Evolutionary conservation across 2,329 filamentous ascomycete genomes (phyloP), one percentile per base, ranked within the genome.

Genomic region (Aspergillus luchuensis): DNA sequence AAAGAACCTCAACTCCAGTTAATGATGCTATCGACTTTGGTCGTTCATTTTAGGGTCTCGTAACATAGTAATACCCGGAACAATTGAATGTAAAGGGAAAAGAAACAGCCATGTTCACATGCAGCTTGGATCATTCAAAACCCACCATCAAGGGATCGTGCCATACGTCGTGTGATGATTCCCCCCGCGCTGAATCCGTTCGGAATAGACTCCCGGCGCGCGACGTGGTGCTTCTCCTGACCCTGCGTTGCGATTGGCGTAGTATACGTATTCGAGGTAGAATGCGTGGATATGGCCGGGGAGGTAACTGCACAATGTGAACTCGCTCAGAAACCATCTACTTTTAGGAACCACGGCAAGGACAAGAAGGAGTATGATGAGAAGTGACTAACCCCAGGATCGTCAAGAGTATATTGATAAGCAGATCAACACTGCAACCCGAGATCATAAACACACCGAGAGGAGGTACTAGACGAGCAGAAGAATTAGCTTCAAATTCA

Each of bases 201-300:
- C 68, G 5, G 77, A 79, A 59, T 77, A 79, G 11, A 79, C 75
- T 1, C 76, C 76, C 2, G 75, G 75, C 0, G 75, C 76, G 8
- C 62, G 69, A 13, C 52, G 68, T 62, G 28, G 66, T 68, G 17
- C 66, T 43, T 19, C 68, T 1, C 33, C 33, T 11, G 33, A 6
- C 36, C 69, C 69, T 39, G 65, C 66, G 23, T 67, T 64, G 49
- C 71, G 84, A 41, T 89, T 89, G 69, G 91, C 86, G 75, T 89
- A 94, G 79, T 93, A 96, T 63, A 96, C 82, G 74, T 92, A 96
- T 76, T 92, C 87, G 63, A 92, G 67, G 74, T 93, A 95, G 75
- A 93, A 92, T 47, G 90, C 90, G 73, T 92, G 88, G 45, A 94
- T 85, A 67, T 92, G 88, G 7, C 91, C 91, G 0, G 91, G 91